Evolutionary conservation across 2,329 filamentous ascomycete species (phyloP).

Genomic region (Nemania bipapillata): DNA sequence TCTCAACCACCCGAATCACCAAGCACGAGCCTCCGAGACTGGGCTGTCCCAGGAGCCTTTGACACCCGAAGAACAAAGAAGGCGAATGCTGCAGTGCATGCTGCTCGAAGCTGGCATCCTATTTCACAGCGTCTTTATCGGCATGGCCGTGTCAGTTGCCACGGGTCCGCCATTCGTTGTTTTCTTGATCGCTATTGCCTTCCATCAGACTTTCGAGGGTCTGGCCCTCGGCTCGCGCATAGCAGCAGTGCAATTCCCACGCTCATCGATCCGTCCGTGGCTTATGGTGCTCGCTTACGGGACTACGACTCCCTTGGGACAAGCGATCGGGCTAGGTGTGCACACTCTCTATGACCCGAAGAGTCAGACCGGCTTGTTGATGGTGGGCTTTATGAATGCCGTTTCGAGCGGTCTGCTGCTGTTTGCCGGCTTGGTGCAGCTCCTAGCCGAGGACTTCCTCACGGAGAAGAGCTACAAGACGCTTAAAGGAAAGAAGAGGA

Average conservation of each 20-base stretch:
- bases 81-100: slow-evolving; percentile 79
- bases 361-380: slow-evolving; percentile 78
- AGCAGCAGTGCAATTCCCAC: slow-evolving; percentile 81
- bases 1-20: slow-evolving; percentile 41
- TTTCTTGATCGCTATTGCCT: slow-evolving; percentile 81
- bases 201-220: slow-evolving; percentile 90
- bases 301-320: slow-evolving; percentile 81
- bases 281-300: slow-evolving; percentile 83
- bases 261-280: slow-evolving; percentile 79
- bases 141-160: slow-evolving; percentile 84
- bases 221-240: slow-evolving; percentile 87
- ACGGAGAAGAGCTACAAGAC: slow-evolving; percentile 78
- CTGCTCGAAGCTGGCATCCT: slow-evolving; percentile 85
- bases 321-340: slow-evolving; percentile 81
- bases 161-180: slow-evolving; percentile 82
- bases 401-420: slow-evolving; percentile 82
- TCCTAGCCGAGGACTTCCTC: slow-evolving; percentile 85
- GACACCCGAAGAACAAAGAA: slow-evolving; percentile 68
- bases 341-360: slow-evolving; percentile 83
- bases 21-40: slow-evolving; percentile 44
- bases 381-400: slow-evolving; percentile 89
- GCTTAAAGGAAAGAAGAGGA: slow-evolving; percentile 69
- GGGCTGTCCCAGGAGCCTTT: slow-evolving; percentile 47
- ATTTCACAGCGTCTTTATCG: slow-evolving; percentile 87
- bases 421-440: slow-evolving; percentile 84